These are phyloP conservation scores for Hortiboletus flavorubellus DNA, from an alignment of 768 basidiomycete genomes.

Conservation along the genomic window DNA sequence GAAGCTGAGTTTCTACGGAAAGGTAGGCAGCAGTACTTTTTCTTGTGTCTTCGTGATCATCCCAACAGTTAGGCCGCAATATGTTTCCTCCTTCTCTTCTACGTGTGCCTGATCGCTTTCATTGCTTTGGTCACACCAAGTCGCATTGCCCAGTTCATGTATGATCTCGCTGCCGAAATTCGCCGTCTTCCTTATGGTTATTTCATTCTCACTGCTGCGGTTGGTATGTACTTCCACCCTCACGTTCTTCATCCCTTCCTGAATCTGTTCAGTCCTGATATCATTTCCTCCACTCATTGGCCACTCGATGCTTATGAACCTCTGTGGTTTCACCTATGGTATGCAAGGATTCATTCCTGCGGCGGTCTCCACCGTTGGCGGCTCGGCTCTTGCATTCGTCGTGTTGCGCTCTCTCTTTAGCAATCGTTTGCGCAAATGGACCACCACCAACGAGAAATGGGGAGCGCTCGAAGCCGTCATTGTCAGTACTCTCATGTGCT, in stretches of 20 bases:
- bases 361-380: conserved; percentile 56
- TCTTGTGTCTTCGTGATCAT: conserved; percentile 9
- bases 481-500: conserved; percentile 38
- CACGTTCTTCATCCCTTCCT: conserved; percentile 48
- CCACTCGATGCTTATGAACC: conserved; percentile 38
- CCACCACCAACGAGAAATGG: conserved; percentile 67
- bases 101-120: conserved; percentile 43
- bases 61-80: conserved; percentile 41
- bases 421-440: conserved; percentile 54
- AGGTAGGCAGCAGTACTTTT: conserved; percentile 36
- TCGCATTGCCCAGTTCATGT: conserved; percentile 65
- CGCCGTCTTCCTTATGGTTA: conserved; percentile 60
- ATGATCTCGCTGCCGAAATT: conserved; percentile 63
- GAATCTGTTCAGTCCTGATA: conserved; percentile 20
- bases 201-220: conserved; percentile 47
- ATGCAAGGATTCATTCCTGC: conserved; percentile 72
- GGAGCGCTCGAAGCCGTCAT: conserved; percentile 72
- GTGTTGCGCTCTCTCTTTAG: conserved; percentile 58
- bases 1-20: conserved; percentile 49
- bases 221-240: conserved; percentile 53
- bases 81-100: conserved; percentile 57
- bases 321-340: conserved; percentile 84
- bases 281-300: conserved; percentile 35
- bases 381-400: conserved; percentile 61
- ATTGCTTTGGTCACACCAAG: conserved; percentile 56